phyloP scores from a whole-genome alignment of 495 filamentous ascomycete species.

The Neurospora tetrasperma region DNA sequence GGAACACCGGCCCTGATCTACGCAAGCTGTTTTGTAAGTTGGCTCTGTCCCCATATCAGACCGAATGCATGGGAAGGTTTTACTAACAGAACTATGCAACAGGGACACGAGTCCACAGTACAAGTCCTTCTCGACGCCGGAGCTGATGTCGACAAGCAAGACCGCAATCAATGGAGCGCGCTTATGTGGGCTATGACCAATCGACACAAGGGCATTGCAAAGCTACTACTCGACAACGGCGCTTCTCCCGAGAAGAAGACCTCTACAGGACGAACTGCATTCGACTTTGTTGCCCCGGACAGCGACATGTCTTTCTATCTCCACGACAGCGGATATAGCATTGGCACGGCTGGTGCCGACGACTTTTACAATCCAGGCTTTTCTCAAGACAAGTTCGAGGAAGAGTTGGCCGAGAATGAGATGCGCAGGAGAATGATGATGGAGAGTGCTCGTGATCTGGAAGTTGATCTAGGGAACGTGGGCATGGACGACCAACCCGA shows the following conservation, averaged over 20 bases:
- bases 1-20: slow-evolving; percentile 93
- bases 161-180: slow-evolving; percentile 92
- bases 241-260: slow-evolving; percentile 95
- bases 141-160: slow-evolving; percentile 87
- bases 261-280: slow-evolving; percentile 85
- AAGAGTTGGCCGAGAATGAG: slow-evolving; percentile 95
- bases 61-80: slow-evolving; percentile 3
- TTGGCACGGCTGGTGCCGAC: slow-evolving; percentile 81
- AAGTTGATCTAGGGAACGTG: slow-evolving; percentile 92
- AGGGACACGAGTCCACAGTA: slow-evolving; percentile 91
- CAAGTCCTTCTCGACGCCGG: slow-evolving; percentile 73
- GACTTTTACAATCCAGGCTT: slow-evolving; percentile 95
- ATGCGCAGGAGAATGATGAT: slow-evolving; percentile 98
- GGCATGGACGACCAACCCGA: slow-evolving; percentile 94
- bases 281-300: slow-evolving; percentile 88
- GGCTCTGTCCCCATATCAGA: slow-evolving; percentile 3
- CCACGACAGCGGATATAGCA: slow-evolving; percentile 83
- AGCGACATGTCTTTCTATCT: slow-evolving; percentile 95
- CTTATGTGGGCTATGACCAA: slow-evolving; percentile 99
- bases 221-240: slow-evolving; percentile 81
- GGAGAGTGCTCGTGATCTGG: slow-evolving; percentile 94
- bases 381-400: slow-evolving; percentile 88
- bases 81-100: slow-evolving; percentile 12
- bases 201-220: slow-evolving; percentile 88
- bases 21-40: slow-evolving; percentile 90